Evolutionary conservation across 306 rosid species (phyloP).

Genomic region (Pyrus communis): DNA sequence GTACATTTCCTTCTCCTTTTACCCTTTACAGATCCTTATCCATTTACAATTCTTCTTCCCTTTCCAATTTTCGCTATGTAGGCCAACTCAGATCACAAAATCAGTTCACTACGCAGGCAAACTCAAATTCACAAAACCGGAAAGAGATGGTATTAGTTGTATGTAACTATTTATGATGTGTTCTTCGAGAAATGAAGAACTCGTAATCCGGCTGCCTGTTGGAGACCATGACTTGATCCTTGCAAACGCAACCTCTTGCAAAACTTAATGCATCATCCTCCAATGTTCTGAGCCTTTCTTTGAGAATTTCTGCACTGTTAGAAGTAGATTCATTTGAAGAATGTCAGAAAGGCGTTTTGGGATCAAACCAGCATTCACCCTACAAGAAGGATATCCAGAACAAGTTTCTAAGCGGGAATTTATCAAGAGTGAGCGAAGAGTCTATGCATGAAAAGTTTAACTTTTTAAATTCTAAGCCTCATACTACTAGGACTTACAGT

Average conservation of each 20-base stretch:
- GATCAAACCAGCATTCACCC: constrained; percentile 22
- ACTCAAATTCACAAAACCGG: neutral
- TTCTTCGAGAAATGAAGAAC: constrained; percentile 15
- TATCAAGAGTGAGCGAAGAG: neutral
- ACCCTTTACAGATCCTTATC: neutral
- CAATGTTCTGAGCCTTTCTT: constrained; percentile 5
- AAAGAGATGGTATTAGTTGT: neutral
- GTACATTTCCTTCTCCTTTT: neutral
- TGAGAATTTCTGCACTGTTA: constrained; percentile 4
- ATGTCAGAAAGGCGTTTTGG: neutral
- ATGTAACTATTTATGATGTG: neutral
- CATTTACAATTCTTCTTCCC: neutral
- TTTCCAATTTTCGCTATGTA: neutral
- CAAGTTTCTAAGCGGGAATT: neutral
- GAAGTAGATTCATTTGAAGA: constrained; percentile 8
- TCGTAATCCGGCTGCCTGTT: constrained; percentile 21
- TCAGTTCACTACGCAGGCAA: neutral
- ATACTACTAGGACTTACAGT: neutral
- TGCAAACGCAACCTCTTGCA: constrained; percentile 12
- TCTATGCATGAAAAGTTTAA: neutral
- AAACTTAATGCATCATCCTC: constrained; percentile 11
- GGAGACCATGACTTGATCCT: constrained; percentile 3
- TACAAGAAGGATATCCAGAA: neutral
- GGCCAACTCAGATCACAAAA: neutral
- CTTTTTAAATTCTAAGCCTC: neutral